Conservation (phyloP, 129 eudicot species). For the Pseudognaphalium luteoalbum region DNA sequence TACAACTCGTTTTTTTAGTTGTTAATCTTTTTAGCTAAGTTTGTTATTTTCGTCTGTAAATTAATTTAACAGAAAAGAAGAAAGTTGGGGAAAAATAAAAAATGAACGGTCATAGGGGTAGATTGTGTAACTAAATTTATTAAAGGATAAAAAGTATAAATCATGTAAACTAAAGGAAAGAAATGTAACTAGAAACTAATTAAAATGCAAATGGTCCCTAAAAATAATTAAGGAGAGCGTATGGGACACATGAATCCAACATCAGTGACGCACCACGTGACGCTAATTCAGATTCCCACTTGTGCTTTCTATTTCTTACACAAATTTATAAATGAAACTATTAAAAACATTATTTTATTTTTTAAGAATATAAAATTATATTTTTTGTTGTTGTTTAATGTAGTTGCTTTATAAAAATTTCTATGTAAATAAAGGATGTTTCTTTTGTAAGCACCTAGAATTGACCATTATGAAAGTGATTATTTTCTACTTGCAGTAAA, state of each 20-base stretch:
- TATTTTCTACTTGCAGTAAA: not conserved
- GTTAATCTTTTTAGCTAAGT: no score
- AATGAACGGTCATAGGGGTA: not conserved
- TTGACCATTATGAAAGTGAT: not conserved
- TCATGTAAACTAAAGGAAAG: not conserved
- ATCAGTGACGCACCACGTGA: constrained; percentile 28
- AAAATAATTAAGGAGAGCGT: not conserved
- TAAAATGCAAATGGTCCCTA: not conserved
- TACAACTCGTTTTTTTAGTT: no score
- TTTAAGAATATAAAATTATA: no score
- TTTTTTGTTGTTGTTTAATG: no score
- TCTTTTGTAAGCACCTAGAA: not conserved
- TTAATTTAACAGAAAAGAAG: no score
- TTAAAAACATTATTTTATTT: no score
- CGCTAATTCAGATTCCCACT: not conserved
- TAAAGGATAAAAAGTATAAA: no score
- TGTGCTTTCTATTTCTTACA: no score
- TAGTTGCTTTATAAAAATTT: no score
- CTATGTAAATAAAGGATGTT: no score
- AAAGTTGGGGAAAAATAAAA: not conserved
- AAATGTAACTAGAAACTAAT: not conserved
- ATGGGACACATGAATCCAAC: constrained; percentile 12
- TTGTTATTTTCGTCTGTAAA: no score
- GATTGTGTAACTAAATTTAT: not conserved
- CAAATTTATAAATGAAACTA: no score